Base-by-base conservation (phyloP, 495 filamentous ascomycete genomes). In the Podospora fimiseda region DNA sequence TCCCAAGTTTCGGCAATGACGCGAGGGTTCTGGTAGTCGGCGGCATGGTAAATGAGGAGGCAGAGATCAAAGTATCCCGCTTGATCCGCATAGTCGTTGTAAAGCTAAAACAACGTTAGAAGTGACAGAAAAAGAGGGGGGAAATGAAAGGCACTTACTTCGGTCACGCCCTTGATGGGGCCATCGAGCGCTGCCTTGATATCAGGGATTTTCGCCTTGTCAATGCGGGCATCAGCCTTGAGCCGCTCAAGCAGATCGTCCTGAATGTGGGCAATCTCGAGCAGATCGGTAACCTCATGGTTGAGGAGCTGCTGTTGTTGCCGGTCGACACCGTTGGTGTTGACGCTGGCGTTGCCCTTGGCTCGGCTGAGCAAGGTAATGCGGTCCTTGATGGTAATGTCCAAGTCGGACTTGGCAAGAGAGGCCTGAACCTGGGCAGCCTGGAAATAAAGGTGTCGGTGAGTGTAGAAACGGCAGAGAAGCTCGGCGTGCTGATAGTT, bases 211-310 rank as follows among this genome's bases (percentile, higher is more conserved):
- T 79, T 81, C 11, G 84, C 80, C 1, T 71, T 63, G 4, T 68
- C 59, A 37, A 96, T 76, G 36, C 93, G 82, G 3, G 65, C 52
- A 58, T 97, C 92, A 33, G 76, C 77, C 64, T 78, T 85, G 40
- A 99, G 65, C 39, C 87, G 77, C 69, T 91, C 86, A 43, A 97
- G 72, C 22, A 97, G 66, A 58, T 97, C 93, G 60, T 95, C 88
- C 68, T 99, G 93, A 55, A 99, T 89, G 58, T 90, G 91, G 16
- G 92, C 92, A 23, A 97, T 80, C 58, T 97, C 94, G 22, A 99
- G 81, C 9, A 95, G 77, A 58, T 90, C 90, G 7, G 85, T 83
- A 19, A 95, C 82, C 48, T 90, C 83, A 52, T 92, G 86, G 27
- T 89, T 75, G 22, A 97, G 76, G 21, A 85, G 73, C 60, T 93